Conservation (phyloP, 225 moss, liverwort and hornwort species). For the Marchantia polymorpha region DNA sequence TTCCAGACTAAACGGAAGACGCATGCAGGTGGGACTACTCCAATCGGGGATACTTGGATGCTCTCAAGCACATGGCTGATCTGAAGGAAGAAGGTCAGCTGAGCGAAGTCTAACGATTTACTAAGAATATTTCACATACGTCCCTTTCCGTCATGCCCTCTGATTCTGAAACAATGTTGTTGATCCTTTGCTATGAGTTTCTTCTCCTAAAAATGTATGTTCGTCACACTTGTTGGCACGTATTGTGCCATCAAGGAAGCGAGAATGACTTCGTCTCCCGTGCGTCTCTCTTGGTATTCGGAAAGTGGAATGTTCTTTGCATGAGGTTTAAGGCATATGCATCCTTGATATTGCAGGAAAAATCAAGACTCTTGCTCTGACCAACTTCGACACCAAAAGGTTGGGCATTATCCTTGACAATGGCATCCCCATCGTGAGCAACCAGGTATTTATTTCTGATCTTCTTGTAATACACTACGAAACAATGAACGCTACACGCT, state of each 20-base stretch:
- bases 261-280: no score
- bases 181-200: neutral
- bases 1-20: conserved; percentile 13
- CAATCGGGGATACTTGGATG: conserved; percentile 66
- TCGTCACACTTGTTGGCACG: no score
- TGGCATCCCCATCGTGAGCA: conserved; percentile 43
- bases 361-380: conserved; percentile 43
- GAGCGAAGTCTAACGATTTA: neutral
- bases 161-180: no score
- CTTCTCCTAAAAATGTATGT: neutral
- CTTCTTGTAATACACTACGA: no score
- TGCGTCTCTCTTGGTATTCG: no score
- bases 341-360: conserved; percentile 21
- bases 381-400: conserved; percentile 45
- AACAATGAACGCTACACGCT: no score
- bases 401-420: conserved; percentile 34
- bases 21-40: conserved; percentile 75
- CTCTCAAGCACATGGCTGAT: conserved; percentile 43
- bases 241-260: no score
- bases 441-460: conserved; percentile 28
- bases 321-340: no score
- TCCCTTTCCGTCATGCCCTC: no score
- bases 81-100: conserved; percentile 46
- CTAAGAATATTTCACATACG: no score
- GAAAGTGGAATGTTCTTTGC: no score